These are phyloP conservation scores for Umbilicus rupestris DNA, from an alignment of 164 flowering plant genomes.

Conservation along the genomic window DNA sequence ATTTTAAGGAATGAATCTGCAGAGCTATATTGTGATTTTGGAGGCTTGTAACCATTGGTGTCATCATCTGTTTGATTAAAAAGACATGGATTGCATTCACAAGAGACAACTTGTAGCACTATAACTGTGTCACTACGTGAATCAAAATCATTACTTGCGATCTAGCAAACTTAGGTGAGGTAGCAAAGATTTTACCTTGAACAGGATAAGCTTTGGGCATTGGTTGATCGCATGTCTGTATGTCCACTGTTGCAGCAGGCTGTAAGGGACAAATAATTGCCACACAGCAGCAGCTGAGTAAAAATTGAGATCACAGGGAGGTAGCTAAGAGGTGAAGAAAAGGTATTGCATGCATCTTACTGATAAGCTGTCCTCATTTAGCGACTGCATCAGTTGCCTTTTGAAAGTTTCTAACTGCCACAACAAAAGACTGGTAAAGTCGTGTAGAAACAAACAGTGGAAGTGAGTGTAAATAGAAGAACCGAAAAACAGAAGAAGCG, in stretches of 20 bases:
- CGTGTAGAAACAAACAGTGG: not conserved
- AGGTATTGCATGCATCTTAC: slow-evolving; percentile 36
- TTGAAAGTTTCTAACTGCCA: slow-evolving; percentile 90
- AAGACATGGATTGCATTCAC: not conserved
- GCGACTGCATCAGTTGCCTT: slow-evolving; percentile 85
- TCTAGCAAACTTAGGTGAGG: not conserved
- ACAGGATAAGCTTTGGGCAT: slow-evolving; percentile 36
- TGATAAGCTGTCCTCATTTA: slow-evolving; percentile 60
- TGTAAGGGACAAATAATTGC: slow-evolving; percentile 13
- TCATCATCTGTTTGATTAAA: not conserved
- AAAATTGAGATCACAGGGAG: not conserved
- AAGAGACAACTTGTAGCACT: no score
- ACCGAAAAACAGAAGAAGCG: no score
- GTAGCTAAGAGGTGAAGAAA: not conserved
- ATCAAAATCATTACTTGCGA: not conserved
- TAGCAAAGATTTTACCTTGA: slow-evolving; percentile 32
- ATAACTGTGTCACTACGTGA: not conserved
- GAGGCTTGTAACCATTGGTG: not conserved
- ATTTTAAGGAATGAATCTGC: not conserved
- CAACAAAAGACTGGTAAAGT: slow-evolving; percentile 1
- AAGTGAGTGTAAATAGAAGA: not conserved
- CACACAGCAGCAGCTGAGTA: not conserved
- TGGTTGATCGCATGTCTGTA: slow-evolving; percentile 71
- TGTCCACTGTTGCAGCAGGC: slow-evolving; percentile 76
- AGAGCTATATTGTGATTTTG: slow-evolving; percentile 1